Evolutionary conservation across 208 protist species (phyloP).

Genomic region (Acanthamoeba sp.): DNA sequence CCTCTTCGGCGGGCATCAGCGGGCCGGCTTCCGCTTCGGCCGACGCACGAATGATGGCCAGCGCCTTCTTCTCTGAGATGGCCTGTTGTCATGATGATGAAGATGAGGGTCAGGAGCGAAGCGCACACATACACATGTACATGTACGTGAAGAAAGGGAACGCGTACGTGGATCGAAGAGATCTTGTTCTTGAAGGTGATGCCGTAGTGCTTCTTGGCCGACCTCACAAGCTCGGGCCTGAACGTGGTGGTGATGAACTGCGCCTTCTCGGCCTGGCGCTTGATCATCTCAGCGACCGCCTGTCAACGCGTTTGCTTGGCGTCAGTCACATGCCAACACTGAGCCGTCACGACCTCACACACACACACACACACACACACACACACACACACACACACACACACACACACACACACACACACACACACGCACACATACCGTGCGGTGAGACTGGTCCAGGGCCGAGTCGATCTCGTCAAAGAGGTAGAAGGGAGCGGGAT

Average conservation of each 20-base stretch:
- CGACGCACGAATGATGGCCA: conserved; percentile 92
- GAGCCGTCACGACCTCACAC: too few relatives aligned
- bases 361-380: too few relatives aligned
- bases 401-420: too few relatives aligned
- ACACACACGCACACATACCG: conserved; percentile 51
- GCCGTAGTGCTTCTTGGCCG: conserved; percentile 95
- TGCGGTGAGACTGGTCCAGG: conserved; percentile 97
- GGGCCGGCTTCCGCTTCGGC: conserved; percentile 16
- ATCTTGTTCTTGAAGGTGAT: conserved; percentile 97
- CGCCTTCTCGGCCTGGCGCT: conserved; percentile 92
- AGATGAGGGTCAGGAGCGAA: conserved; percentile 36
- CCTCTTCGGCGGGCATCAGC: background rate
- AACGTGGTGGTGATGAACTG: conserved; percentile 99
- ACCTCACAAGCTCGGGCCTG: conserved; percentile 96
- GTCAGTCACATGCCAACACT: too few relatives aligned
- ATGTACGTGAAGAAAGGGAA: conserved; percentile 55
- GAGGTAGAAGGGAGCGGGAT: conserved; percentile 99
- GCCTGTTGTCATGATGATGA: conserved; percentile 91
- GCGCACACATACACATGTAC: background rate
- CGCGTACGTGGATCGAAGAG: conserved; percentile 90
- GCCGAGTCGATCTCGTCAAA: conserved; percentile 99
- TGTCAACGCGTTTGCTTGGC: background rate
- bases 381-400: too few relatives aligned
- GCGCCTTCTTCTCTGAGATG: conserved; percentile 96
- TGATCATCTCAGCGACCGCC: conserved; percentile 94